Conservation (phyloP, 2,329 filamentous ascomycete species). For the Aspergillus nomiae region DNA sequence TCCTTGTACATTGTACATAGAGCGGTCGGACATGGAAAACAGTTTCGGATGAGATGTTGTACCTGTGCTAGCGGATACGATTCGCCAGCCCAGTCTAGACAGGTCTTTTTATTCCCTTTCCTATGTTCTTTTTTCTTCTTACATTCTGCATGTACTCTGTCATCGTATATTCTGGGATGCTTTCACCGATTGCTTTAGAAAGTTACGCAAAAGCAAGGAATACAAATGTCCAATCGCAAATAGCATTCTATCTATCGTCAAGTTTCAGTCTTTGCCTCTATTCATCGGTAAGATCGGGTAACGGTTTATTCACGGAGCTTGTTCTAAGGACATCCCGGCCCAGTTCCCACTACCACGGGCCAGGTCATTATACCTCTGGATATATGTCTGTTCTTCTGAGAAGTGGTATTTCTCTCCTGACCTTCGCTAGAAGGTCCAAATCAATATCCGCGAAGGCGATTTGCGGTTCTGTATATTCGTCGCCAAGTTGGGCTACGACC, state of each 20-base stretch:
- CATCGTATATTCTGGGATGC: constrained; percentile 21
- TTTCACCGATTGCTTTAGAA: constrained; percentile 17
- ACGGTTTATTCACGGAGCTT: not conserved
- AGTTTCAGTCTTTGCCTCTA: not conserved
- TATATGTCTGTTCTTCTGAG: constrained; percentile 57
- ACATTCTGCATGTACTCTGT: constrained; percentile 26
- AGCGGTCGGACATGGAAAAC: constrained; percentile 34
- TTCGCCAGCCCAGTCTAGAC: constrained; percentile 37
- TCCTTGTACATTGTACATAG: constrained; percentile 46
- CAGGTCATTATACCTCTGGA: constrained; percentile 40
- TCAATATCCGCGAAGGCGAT: constrained; percentile 58
- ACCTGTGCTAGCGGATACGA: constrained; percentile 33
- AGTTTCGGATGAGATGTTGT: constrained; percentile 33
- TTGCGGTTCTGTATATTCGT: constrained; percentile 47
- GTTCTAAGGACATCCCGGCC: not conserved
- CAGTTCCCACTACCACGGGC: not conserved
- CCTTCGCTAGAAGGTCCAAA: constrained; percentile 52
- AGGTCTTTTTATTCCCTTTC: constrained; percentile 31
- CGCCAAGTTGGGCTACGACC: constrained; percentile 65
- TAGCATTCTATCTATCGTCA: not conserved
- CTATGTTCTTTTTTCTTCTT: constrained; percentile 21
- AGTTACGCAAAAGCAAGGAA: constrained; percentile 11
- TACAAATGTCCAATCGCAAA: constrained; percentile 6
- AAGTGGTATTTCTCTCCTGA: constrained; percentile 60
- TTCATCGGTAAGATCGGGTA: not conserved